A percentile compares a stretch with the other conserved stretches of the same genome.
phyloP scores from a whole-genome alignment of 2,329 filamentous ascomycete genomes.

The Peltaster fructicola region DNA sequence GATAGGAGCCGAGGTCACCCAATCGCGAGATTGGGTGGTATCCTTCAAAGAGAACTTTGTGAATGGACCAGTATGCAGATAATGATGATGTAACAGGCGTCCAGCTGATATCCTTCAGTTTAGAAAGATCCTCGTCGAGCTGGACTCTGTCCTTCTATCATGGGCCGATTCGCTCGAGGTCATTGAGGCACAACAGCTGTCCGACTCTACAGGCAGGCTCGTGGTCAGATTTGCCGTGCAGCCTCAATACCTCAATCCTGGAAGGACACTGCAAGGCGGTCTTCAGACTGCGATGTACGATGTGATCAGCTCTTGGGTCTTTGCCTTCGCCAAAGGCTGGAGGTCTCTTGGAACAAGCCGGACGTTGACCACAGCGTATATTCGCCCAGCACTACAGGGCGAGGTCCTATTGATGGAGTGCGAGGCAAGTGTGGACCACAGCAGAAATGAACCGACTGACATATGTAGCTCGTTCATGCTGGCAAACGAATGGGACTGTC shows the following conservation, averaged over 20 bases:
- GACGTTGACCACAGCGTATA: slow-evolving; percentile 8
- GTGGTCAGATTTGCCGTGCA: slow-evolving; percentile 11
- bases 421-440: slow-evolving; percentile 7
- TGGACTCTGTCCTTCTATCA: too few relatives aligned
- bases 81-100: too few relatives aligned
- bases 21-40: too few relatives aligned
- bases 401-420: slow-evolving; percentile 9
- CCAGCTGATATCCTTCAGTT: too few relatives aligned
- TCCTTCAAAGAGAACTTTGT: too few relatives aligned
- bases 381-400: slow-evolving; percentile 10
- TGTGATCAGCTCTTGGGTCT: slow-evolving; percentile 7
- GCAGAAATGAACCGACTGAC: neutral
- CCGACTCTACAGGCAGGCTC: too few relatives aligned
- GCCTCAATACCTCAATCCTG: slow-evolving; percentile 11
- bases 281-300: slow-evolving; percentile 11
- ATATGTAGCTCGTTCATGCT: slow-evolving; percentile 9
- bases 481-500: slow-evolving; percentile 10
- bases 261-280: slow-evolving; percentile 10
- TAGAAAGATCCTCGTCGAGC: too few relatives aligned
- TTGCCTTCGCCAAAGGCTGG: slow-evolving; percentile 15
- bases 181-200: too few relatives aligned
- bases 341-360: slow-evolving; percentile 10
- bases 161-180: too few relatives aligned
- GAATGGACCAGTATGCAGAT: too few relatives aligned
- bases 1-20: too few relatives aligned